Conservation (phyloP, 192 early-diverging fungal species). For the Backusella australiensis region DNA sequence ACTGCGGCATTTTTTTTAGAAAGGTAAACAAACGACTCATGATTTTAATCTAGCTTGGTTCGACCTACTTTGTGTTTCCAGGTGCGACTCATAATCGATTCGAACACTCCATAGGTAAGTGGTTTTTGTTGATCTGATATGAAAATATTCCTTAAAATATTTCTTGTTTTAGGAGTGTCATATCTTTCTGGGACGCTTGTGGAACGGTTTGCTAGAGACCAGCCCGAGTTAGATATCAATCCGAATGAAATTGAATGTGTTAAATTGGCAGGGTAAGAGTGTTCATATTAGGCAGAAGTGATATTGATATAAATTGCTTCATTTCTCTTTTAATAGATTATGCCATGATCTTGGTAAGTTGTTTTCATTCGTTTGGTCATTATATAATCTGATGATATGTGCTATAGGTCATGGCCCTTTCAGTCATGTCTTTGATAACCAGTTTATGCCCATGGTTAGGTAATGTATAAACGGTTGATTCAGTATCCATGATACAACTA, state of each 20-base stretch:
- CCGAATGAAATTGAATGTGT: slow-evolving; percentile 83
- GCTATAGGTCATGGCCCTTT: slow-evolving; percentile 88
- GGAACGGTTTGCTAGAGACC: slow-evolving; percentile 62
- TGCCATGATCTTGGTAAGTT: slow-evolving; percentile 84
- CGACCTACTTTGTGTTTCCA: slow-evolving; percentile 88
- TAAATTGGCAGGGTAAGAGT: slow-evolving; percentile 69
- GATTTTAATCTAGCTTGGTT: slow-evolving; percentile 54
- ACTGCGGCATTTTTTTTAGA: background rate
- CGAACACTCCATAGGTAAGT: slow-evolving; percentile 78
- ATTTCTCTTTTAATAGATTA: slow-evolving; percentile 36
- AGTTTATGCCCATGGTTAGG: slow-evolving; percentile 72
- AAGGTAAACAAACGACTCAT: background rate
- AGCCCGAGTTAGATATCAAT: slow-evolving; percentile 79
- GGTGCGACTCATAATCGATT: slow-evolving; percentile 96
- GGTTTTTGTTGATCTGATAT: background rate
- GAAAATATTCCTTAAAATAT: background rate
- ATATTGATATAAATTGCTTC: background rate
- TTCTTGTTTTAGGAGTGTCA: slow-evolving; percentile 62
- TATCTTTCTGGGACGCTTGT: slow-evolving; percentile 78
- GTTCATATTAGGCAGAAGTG: background rate
- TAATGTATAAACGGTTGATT: background rate
- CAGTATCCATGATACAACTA: background rate
- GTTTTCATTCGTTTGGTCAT: background rate
- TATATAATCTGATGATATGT: background rate
- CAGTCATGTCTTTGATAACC: slow-evolving; percentile 93